A percentile compares a stretch with the other conserved stretches of the same genome.
These are phyloP conservation scores for Carpinus viminea DNA, from an alignment of 306 rosid species.

Conservation along the genomic window DNA sequence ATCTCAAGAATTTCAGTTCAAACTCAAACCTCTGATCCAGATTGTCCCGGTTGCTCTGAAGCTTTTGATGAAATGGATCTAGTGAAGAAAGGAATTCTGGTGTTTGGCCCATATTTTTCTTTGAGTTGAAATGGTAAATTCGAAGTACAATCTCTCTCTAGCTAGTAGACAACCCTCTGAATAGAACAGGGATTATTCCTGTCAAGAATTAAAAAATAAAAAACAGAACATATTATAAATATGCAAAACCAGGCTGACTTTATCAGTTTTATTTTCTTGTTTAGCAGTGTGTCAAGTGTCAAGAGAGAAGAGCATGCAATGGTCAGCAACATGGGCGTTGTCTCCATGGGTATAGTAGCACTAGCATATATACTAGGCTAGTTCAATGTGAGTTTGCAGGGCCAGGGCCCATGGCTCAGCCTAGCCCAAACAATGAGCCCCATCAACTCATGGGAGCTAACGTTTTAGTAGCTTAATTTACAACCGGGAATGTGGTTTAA, in stretches of 20 bases:
- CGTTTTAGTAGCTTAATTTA: too few relatives aligned
- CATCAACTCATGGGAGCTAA: too few relatives aligned
- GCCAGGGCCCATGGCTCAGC: too few relatives aligned
- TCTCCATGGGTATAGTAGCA: too few relatives aligned
- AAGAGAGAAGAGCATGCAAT: too few relatives aligned
- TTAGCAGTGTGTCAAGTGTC: too few relatives aligned
- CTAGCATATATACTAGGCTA: too few relatives aligned
- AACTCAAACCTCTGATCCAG: constrained; percentile 22
- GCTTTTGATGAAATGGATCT: constrained; percentile 62
- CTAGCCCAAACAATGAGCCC: too few relatives aligned
- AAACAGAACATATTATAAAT: background rate
- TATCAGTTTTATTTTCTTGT: background rate
- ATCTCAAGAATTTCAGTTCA: background rate
- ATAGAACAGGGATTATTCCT: constrained; percentile 33
- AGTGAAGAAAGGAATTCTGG: constrained; percentile 26
- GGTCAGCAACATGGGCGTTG: too few relatives aligned
- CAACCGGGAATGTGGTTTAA: too few relatives aligned
- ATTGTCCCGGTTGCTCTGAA: constrained; percentile 27
- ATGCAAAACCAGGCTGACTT: background rate
- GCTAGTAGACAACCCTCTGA: constrained; percentile 28
- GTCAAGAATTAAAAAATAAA: constrained; percentile 13
- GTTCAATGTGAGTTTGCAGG: too few relatives aligned
- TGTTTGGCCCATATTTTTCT: constrained; percentile 35
- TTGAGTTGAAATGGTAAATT: constrained; percentile 28
- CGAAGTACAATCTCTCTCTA: background rate